Percentiles rank a stretch among this genome's conserved stretches.
These are phyloP conservation scores for Grigorovia transvaalensis DNA, from an alignment of 805 yeast genomes.

Conservation along the genomic window DNA sequence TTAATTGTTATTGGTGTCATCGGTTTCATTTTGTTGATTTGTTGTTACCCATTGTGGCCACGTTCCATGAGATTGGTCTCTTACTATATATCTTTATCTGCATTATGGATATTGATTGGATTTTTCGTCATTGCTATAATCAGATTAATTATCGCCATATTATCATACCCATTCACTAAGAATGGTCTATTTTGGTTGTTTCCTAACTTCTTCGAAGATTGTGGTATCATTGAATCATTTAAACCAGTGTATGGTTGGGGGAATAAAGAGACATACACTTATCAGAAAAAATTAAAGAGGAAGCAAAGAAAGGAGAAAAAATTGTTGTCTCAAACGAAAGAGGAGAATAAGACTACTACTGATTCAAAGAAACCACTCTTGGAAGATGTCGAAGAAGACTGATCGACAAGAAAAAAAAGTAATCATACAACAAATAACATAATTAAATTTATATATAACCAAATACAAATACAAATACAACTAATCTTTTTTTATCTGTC, in stretches of 20 bases:
- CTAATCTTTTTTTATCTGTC: no score
- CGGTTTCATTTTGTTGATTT: constrained; percentile 56
- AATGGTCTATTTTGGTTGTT: constrained; percentile 83
- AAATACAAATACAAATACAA: no score
- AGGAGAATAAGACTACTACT: background rate
- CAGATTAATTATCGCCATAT: constrained; percentile 56
- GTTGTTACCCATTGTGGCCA: constrained; percentile 94
- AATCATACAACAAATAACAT: no score
- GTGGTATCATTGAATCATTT: constrained; percentile 88
- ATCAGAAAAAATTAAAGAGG: constrained; percentile 25
- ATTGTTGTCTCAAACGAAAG: background rate
- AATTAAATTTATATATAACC: no score
- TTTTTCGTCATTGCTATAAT: constrained; percentile 73
- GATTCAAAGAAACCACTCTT: constrained; percentile 1
- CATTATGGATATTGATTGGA: constrained; percentile 60
- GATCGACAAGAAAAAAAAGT: background rate
- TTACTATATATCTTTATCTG: constrained; percentile 76
- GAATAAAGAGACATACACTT: constrained; percentile 30
- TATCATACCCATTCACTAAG: constrained; percentile 23
- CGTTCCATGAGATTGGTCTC: constrained; percentile 76
- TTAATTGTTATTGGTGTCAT: constrained; percentile 33
- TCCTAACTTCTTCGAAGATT: constrained; percentile 92
- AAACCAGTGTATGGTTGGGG: constrained; percentile 83
- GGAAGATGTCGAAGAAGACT: constrained; percentile 2
- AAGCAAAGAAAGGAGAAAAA: constrained; percentile 21